Conservation (phyloP, 176 grass and related monocot genomes). For the Neostapfia colusana region DNA sequence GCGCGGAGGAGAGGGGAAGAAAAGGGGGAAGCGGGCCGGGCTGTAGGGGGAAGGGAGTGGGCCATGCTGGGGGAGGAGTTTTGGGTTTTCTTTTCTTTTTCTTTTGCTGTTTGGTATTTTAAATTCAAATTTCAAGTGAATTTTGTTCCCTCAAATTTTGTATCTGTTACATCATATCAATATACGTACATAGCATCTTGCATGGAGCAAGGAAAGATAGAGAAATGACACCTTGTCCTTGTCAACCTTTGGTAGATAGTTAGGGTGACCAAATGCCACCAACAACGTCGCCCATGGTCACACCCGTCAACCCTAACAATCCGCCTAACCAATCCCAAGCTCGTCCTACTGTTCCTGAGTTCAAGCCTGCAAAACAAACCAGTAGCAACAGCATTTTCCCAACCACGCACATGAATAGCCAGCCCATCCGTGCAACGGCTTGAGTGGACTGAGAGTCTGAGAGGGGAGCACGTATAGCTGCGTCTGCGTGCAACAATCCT, state of each 20-base stretch:
- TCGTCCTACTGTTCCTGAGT: background rate
- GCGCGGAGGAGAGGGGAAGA: too few relatives aligned
- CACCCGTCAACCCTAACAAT: background rate
- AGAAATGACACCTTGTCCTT: background rate
- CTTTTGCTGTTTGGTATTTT: too few relatives aligned
- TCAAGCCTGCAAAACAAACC: background rate
- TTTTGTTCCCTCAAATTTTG: too few relatives aligned
- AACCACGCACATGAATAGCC: background rate
- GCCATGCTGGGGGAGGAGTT: too few relatives aligned
- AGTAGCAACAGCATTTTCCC: background rate
- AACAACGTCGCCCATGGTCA: background rate
- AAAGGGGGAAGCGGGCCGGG: too few relatives aligned
- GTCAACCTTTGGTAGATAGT: conserved; percentile 32
- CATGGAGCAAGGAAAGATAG: too few relatives aligned
- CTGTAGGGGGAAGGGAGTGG: too few relatives aligned
- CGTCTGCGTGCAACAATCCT: background rate
- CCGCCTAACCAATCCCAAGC: conserved; percentile 12
- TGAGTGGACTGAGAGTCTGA: background rate
- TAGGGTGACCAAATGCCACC: conserved; percentile 50
- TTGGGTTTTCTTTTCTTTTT: too few relatives aligned
- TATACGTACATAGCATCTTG: too few relatives aligned
- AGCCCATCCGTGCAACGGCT: background rate
- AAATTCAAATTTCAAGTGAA: too few relatives aligned
- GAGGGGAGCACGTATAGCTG: background rate
- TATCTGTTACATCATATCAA: too few relatives aligned